phyloP scores from a whole-genome alignment of 805 yeast species.

The Metschnikowia santaceciliae region DNA sequence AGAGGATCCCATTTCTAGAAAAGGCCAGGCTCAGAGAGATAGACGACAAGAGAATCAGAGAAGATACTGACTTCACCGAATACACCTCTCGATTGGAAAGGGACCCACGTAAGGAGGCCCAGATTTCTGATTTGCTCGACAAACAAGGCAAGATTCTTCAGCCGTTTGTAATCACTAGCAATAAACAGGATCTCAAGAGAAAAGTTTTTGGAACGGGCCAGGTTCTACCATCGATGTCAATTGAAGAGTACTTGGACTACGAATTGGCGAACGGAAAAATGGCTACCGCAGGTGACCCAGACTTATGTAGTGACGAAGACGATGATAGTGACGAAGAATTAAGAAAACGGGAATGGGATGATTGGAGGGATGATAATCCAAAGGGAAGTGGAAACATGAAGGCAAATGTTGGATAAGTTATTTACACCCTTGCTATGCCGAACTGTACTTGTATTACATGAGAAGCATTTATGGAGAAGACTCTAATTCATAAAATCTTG shows the following conservation, averaged over 20 bases:
- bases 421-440: background rate
- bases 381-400: constrained; percentile 88
- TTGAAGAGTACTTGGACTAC: constrained; percentile 85
- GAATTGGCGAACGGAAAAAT: constrained; percentile 85
- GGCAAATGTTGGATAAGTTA: constrained; percentile 35
- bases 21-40: constrained; percentile 1
- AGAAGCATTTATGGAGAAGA: background rate
- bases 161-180: constrained; percentile 71
- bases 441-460: background rate
- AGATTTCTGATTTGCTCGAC: constrained; percentile 44
- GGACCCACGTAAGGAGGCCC: constrained; percentile 31
- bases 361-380: constrained; percentile 79
- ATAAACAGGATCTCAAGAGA: constrained; percentile 51
- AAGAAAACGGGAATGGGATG: constrained; percentile 87
- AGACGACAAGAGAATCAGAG: constrained; percentile 4
- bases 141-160: constrained; percentile 73
- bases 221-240: constrained; percentile 86
- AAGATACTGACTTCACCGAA: constrained; percentile 30
- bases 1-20: background rate
- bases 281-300: constrained; percentile 40
- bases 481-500: constrained; percentile 16
- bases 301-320: constrained; percentile 47
- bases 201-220: constrained; percentile 91
- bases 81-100: constrained; percentile 65
- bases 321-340: constrained; percentile 68